Base-by-base conservation (phyloP, 805 yeast species). In the Metschnikowia continentalis region DNA sequence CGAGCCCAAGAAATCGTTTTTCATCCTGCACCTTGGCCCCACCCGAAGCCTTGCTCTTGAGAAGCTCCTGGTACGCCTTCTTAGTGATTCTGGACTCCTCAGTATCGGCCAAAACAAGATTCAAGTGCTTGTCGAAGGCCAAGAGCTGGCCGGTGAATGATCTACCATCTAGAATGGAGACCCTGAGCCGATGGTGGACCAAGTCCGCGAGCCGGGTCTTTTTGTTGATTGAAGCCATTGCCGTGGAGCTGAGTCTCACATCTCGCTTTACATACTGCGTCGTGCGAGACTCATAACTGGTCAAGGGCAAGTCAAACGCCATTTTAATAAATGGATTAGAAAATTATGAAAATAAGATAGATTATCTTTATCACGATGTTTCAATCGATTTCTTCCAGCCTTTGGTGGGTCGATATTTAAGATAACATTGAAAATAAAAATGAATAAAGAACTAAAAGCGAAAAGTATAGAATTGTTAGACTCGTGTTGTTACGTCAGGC, bases 81-180 rank as follows among this genome's bases (percentile, higher is more conserved):
- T 82, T 84, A 4, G 96, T 83, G 10, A 84, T 68, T 56, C 97
- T 76, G 61, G 82, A 82, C 64, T 92, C 99, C 61, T 88, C 90
- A 39, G 94, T 81, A 56, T 91, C 94, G 11, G 87, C 78, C 32
- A 92, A 71, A 13, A 94, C 96, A 15, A 92, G 64, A 66, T 92
- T 92, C 85, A 91, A 84, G 64, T 86, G 87, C 63, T 85, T 85
- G 67, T 94, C 99, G 66, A 89, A 92, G 6, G 98, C 90, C 55
- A 91, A 69, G 48, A 92, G 76, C 54, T 83, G 84, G 1, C 99
- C 99, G 6, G 83, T 75, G 56, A 88, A 81, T 41, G 82, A 84
- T 40, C 95, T 77, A 5, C 86, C 84, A 68, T 92, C 97, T n/a
- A 81, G 66, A 1, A 92, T 81, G 30, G 84, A 76, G 22, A 90